These are phyloP conservation scores for Hemisphaericaspora lyxosophila DNA, from an alignment of 1,139 yeast species.

Conservation along the genomic window DNA sequence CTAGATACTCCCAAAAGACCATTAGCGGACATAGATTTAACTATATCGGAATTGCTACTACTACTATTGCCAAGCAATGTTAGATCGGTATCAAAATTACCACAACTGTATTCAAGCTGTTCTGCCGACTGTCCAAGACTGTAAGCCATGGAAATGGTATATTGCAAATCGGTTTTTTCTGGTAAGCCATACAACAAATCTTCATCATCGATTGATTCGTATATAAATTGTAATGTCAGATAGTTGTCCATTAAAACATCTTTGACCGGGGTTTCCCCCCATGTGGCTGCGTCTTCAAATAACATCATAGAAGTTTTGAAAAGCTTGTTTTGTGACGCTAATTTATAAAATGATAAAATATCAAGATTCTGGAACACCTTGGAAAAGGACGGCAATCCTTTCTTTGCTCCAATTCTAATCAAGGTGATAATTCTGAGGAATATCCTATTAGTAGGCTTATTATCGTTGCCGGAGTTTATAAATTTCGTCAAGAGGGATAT, in stretches of 20 bases:
- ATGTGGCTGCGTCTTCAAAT: conserved; percentile 51
- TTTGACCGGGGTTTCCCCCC: conserved; percentile 1
- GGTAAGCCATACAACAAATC: conserved; percentile 69
- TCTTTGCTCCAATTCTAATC: conserved; percentile 46
- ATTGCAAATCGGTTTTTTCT: conserved; percentile 49
- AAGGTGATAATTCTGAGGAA: conserved; percentile 41
- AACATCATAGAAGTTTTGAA: conserved; percentile 52
- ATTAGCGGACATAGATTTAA: conserved; percentile 39
- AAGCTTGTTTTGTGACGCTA: conserved; percentile 37
- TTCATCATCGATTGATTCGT: conserved; percentile 53
- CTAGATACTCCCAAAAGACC: conserved; percentile 54
- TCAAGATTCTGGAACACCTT: conserved; percentile 37
- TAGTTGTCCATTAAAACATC: conserved; percentile 13
- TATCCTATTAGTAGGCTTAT: conserved; percentile 22
- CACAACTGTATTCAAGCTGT: conserved; percentile 55
- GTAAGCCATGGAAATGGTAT: conserved; percentile 46
- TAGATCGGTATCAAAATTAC: conserved; percentile 50
- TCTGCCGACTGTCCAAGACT: conserved; percentile 36
- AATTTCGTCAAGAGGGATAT: conserved; percentile 15
- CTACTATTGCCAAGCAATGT: conserved; percentile 16
- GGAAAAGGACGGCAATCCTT: conserved; percentile 29
- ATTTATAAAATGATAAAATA: conserved; percentile 25
- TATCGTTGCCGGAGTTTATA: conserved; percentile 9
- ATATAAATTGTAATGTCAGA: conserved; percentile 27
- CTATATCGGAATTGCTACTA: conserved; percentile 18